These are phyloP conservation scores for Uromyces viciae-fabae DNA, from an alignment of 1,284 basidiomycete species.

Conservation along the genomic window DNA sequence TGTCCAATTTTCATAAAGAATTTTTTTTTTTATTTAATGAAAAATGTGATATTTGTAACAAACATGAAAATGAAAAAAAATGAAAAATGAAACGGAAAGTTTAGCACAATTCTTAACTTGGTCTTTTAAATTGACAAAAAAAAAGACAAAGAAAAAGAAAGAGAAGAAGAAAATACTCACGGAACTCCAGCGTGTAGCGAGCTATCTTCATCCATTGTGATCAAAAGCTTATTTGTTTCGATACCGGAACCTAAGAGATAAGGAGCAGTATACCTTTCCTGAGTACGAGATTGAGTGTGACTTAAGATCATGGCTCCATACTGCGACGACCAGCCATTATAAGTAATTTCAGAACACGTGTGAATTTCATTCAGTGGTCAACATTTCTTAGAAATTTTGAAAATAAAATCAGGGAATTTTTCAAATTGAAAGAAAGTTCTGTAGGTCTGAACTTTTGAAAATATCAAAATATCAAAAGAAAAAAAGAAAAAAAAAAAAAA, in stretches of 20 bases:
- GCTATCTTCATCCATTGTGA: slow-evolving; percentile 43
- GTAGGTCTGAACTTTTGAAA: no score
- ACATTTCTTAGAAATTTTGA: neutral
- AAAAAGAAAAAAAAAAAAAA: neutral
- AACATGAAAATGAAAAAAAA: no score
- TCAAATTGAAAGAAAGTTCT: no score
- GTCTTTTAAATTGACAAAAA: no score
- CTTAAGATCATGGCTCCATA: slow-evolving; percentile 36
- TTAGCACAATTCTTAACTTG: no score
- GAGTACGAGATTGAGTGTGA: slow-evolving; percentile 41
- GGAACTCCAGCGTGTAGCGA: slow-evolving; percentile 32
- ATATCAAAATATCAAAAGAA: neutral
- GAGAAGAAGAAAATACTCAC: slow-evolving; percentile 11
- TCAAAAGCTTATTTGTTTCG: slow-evolving; percentile 44
- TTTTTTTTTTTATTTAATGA: no score
- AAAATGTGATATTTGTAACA: no score
- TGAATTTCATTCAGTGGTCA: neutral
- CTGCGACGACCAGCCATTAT: slow-evolving; percentile 11
- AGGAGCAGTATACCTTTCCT: slow-evolving; percentile 27
- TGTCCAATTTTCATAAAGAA: no score
- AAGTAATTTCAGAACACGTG: neutral
- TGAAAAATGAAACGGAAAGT: no score
- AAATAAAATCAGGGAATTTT: neutral
- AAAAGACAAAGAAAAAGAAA: neutral
- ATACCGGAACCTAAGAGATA: slow-evolving; percentile 44